Percentiles rank a stretch among this genome's conserved stretches.
These are phyloP conservation scores for Colletotrichum cuscutae DNA, from an alignment of 2,329 filamentous ascomycete genomes.

Conservation along the genomic window DNA sequence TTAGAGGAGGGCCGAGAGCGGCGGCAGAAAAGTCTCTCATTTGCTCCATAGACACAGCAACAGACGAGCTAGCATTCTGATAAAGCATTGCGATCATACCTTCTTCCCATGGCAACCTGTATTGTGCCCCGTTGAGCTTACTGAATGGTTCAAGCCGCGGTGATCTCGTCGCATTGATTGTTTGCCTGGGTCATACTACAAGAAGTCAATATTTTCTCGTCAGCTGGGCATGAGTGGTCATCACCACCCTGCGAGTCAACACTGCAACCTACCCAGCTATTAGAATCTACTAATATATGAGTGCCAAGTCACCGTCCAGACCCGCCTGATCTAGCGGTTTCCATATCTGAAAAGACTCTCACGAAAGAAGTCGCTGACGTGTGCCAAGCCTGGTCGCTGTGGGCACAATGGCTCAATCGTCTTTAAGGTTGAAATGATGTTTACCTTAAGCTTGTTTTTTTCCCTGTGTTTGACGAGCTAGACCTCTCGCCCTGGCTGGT, in stretches of 20 bases:
- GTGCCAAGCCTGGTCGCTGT: not conserved
- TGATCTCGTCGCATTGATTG: not conserved
- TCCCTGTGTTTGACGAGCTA: not conserved
- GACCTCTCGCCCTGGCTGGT: not conserved
- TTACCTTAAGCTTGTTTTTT: not conserved
- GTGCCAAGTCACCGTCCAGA: not conserved
- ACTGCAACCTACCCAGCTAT: not conserved
- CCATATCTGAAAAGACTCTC: not conserved
- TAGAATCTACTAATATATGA: not conserved
- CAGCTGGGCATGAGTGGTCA: too few species aligned
- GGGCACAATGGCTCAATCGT: not conserved
- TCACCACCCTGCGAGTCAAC: not conserved
- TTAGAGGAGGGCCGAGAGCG: not conserved
- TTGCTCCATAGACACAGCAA: not conserved
- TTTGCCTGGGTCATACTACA: too few species aligned
- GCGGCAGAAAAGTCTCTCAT: not conserved
- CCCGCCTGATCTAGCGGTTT: not conserved
- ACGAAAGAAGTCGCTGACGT: not conserved
- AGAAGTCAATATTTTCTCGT: not conserved
- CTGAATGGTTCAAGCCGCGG: not conserved
- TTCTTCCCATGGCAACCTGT: not conserved
- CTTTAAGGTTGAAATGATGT: not conserved
- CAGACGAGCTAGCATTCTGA: not conserved
- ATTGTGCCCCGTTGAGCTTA: not conserved
- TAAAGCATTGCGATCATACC: not conserved